A percentile compares a stretch with the other conserved stretches of the same genome.
Evolutionary conservation across 345 rosid genomes (phyloP).

Genomic region (Arabidopsis suecica): DNA sequence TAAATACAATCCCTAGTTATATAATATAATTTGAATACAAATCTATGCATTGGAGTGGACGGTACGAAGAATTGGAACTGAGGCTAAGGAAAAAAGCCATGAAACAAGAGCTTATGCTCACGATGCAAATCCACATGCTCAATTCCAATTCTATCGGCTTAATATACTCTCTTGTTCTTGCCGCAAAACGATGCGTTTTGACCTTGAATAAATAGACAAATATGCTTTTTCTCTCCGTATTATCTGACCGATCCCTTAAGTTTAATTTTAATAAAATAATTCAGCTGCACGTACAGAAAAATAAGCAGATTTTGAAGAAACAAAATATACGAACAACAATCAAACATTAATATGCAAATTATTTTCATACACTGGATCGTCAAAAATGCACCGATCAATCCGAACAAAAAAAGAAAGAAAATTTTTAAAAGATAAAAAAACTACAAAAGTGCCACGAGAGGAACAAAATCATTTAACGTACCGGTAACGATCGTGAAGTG

Average conservation of each 20-base stretch:
- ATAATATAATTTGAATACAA: not conserved
- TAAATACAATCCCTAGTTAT: not conserved
- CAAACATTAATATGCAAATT: slow-evolving; percentile 8
- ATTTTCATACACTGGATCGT: slow-evolving; percentile 22
- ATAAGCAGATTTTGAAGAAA: not conserved
- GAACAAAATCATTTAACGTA: slow-evolving; percentile 37
- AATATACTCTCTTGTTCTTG: slow-evolving; percentile 35
- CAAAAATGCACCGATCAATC: not conserved
- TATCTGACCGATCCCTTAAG: not conserved
- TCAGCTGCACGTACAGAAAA: slow-evolving; percentile 26
- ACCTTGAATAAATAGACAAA: slow-evolving; percentile 21
- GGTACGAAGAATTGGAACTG: slow-evolving; percentile 26
- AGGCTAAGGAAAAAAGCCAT: slow-evolving; percentile 35
- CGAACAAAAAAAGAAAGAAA: no score
- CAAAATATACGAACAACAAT: not conserved
- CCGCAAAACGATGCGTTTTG: slow-evolving; percentile 36
- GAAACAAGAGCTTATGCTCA: slow-evolving; percentile 47
- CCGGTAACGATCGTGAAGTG: slow-evolving; percentile 15
- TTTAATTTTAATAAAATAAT: not conserved
- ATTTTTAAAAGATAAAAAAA: slow-evolving; percentile 6
- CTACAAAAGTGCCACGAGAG: slow-evolving; percentile 20
- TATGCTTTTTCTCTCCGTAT: slow-evolving; percentile 7
- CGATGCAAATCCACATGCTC: slow-evolving; percentile 47
- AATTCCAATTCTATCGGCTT: slow-evolving; percentile 39
- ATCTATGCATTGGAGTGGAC: slow-evolving; percentile 38